Evolutionary conservation across 139 green algal genomes (phyloP).

Genomic region (Tetraselmis striata): DNA sequence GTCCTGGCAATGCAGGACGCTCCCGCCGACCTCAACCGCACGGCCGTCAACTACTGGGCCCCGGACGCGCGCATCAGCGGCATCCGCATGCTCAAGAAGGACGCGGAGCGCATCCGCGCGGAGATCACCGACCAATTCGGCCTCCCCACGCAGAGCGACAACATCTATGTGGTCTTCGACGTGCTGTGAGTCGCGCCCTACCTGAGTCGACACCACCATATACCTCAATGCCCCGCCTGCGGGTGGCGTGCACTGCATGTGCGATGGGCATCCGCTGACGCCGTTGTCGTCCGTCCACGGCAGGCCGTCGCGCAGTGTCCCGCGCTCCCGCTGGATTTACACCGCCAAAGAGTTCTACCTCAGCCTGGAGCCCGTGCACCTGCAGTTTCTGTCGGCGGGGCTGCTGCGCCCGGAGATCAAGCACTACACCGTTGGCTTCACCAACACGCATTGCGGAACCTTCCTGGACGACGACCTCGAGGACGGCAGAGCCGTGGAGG

Average conservation of each 20-base stretch:
- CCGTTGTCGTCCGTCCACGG: no score
- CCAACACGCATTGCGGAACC: not conserved
- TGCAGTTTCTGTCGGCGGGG: not conserved
- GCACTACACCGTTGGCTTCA: not conserved
- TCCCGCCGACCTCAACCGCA: not conserved
- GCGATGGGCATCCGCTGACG: no score
- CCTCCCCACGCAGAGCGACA: not conserved
- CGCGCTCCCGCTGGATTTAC: not conserved
- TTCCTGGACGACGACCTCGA: not conserved
- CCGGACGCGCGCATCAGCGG: not conserved
- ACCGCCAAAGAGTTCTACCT: not conserved
- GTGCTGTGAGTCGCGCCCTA: not conserved
- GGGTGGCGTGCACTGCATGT: no score
- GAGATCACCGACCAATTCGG: not conserved
- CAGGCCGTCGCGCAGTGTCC: not conserved
- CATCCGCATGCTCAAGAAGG: not conserved
- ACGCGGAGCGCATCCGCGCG: not conserved
- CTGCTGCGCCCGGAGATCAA: not conserved
- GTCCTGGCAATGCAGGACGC: not conserved
- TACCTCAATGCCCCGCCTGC: no score
- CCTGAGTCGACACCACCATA: no score
- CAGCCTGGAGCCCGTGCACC: not conserved
- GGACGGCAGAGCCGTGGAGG: not conserved
- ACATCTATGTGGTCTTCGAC: not conserved
- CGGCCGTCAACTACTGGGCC: not conserved